These are phyloP conservation scores for Trichosporon asahii DNA, from an alignment of 1,284 basidiomycete species.

Conservation along the genomic window DNA sequence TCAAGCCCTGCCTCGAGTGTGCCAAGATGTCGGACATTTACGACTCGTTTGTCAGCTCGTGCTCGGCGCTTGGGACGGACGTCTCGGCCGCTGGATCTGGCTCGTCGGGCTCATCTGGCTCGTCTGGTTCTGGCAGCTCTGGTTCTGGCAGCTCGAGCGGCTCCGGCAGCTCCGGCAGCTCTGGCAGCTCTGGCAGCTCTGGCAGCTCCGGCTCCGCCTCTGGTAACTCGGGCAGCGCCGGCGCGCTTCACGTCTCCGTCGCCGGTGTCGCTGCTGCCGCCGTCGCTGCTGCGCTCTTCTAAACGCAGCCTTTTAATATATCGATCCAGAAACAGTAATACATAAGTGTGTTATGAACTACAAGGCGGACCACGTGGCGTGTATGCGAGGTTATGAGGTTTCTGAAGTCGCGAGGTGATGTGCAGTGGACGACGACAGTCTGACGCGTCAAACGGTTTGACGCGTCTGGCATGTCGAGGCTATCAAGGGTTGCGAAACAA, in stretches of 20 bases:
- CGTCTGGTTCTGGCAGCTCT: not conserved
- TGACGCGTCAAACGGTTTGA: too few relatives aligned
- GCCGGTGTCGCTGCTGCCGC: not conserved
- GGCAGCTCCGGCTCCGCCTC: too few relatives aligned
- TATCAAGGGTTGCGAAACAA: too few relatives aligned
- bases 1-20: slow-evolving; percentile 4
- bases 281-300: not conserved
- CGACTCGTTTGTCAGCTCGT: not conserved
- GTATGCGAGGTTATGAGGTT: too few relatives aligned
- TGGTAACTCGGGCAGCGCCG: too few relatives aligned
- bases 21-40: not conserved
- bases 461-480: too few relatives aligned
- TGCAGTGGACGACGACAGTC: too few relatives aligned
- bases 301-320: not conserved
- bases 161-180: not conserved
- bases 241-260: not conserved
- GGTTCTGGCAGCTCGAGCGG: not conserved
- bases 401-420: too few relatives aligned
- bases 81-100: not conserved
- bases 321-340: too few relatives aligned
- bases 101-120: not conserved
- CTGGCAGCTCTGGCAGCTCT: too few relatives aligned
- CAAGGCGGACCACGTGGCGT: too few relatives aligned
- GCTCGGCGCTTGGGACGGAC: not conserved
- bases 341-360: too few relatives aligned